Percentiles rank a stretch among this genome's conserved stretches.
phyloP scores from a whole-genome alignment of 2,329 filamentous ascomycete species.

The Aspergillus luchuensis region DNA sequence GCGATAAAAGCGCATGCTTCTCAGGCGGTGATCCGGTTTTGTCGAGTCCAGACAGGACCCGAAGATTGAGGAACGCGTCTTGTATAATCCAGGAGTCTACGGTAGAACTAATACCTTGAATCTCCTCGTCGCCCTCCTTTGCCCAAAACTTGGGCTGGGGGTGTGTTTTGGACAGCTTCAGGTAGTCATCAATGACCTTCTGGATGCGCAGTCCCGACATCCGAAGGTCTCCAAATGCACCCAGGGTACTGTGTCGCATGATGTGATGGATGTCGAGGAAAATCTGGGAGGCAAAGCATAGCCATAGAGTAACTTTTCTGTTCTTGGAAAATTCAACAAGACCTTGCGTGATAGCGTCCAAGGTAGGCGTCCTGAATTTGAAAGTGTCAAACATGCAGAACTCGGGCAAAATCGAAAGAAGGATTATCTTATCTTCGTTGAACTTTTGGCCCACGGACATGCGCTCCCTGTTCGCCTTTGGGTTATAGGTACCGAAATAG shows the following conservation, averaged over 20 bases:
- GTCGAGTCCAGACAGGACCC: conserved; percentile 2
- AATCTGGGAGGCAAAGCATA: conserved; percentile 37
- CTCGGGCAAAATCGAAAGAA: conserved; percentile 34
- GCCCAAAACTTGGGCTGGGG: conserved; percentile 31
- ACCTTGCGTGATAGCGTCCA: conserved; percentile 35
- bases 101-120: conserved; percentile 17
- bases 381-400: conserved; percentile 27
- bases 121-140: conserved; percentile 26
- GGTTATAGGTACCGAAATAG: conserved; percentile 34
- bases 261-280: conserved; percentile 40
- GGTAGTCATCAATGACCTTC: conserved; percentile 29
- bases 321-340: conserved; percentile 31
- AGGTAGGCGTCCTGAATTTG: conserved; percentile 22
- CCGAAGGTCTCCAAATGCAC: conserved; percentile 27
- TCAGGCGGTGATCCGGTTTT: conserved; percentile 11
- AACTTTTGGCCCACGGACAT: conserved; percentile 35
- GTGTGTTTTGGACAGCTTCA: conserved; percentile 25
- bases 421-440: conserved; percentile 38
- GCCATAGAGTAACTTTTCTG: conserved; percentile 28
- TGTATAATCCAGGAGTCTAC: conserved; percentile 24
- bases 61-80: conserved; percentile 23
- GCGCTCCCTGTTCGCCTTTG: conserved; percentile 28
- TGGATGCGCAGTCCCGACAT: conserved; percentile 31
- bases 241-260: conserved; percentile 28
- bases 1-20: conserved; percentile 29